Base-by-base conservation (phyloP, 2,329 filamentous ascomycete genomes). In the Lomentospora prolificans region DNA sequence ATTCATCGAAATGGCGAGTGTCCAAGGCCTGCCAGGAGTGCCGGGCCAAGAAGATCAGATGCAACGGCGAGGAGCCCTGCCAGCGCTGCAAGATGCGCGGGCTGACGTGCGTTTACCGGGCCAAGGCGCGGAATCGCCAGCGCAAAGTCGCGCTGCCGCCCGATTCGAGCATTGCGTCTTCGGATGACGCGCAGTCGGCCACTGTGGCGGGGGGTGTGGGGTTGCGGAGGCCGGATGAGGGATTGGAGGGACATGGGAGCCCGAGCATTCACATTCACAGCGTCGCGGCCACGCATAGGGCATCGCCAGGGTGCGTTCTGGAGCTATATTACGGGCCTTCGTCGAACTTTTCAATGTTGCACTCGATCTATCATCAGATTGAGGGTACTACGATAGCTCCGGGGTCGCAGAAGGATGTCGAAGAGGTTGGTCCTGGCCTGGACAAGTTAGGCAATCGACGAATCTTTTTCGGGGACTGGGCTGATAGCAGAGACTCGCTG, bases 311-410 rank as follows among this genome's bases (percentile, higher is more conserved):
- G 19, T 72, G 71, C 57, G 63, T 68, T 33, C 66, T 75, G 14
- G 72, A 75, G 58, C 64, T 75, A 0, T 75, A 75, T 60, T 75
- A 75, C 62, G 73, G 73, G 0, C 70, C 73, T 0, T 73, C 73
- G 0, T 75, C 73, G 0, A 73, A 75, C 58, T 75, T 75, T 30
- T 67, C 72, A 0, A 66, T 75, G 1, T 69, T 68, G 46, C 62
- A 67, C 27, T 64, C 63, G 1, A 66, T 67, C 24, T 66, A 67
- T 31, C 64, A 67, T 36, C 65, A 67, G 56, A 66, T 67, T 31
- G 63, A 66, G 17, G 65, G 65, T 6, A 66, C 60, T 6, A 55
- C 58, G 17, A 61, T 61, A 2, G 61, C 58, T 3, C 59, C 61
- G 6, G 60, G 61, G 3, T 57, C 61, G 22, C 64, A 60, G 22